These are phyloP conservation scores for Penicillium sp. DNA, from an alignment of 2,329 filamentous ascomycete species.

Conservation along the genomic window DNA sequence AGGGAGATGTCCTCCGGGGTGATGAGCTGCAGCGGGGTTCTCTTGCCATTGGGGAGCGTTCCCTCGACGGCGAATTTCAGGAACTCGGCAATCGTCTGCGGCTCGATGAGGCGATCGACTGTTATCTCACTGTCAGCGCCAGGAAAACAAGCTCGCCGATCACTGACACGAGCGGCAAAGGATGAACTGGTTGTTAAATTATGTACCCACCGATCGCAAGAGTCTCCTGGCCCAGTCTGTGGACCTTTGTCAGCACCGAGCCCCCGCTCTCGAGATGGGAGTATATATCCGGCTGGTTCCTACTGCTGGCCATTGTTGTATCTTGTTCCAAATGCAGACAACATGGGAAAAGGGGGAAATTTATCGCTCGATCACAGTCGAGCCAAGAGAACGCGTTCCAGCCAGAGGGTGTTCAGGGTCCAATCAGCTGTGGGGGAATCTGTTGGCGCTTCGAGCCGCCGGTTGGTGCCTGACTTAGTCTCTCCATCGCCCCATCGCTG, in stretches of 20 bases:
- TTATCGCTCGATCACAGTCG: background rate
- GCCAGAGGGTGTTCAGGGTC: background rate
- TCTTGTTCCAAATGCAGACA: background rate
- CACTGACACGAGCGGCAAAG: background rate
- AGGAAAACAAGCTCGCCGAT: background rate
- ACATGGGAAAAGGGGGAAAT: background rate
- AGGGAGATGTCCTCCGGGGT: background rate
- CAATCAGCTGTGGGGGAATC: background rate
- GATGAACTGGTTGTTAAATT: too few species aligned
- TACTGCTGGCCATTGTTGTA: background rate
- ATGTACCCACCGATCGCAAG: background rate
- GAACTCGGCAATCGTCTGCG: conserved; percentile 29
- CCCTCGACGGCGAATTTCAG: conserved; percentile 19
- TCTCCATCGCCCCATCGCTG: too few species aligned
- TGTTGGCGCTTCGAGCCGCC: background rate
- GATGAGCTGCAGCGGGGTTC: conserved; percentile 15
- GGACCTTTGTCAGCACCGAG: background rate
- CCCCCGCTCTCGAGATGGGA: background rate
- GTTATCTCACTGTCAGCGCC: background rate
- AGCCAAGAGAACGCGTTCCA: background rate
- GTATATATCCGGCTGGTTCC: background rate
- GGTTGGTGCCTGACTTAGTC: background rate
- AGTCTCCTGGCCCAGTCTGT: background rate
- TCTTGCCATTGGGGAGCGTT: conserved; percentile 27
- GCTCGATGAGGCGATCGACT: conserved; percentile 37